phyloP scores from a whole-genome alignment of 352 stramenopile species.

The Blastocystis sp. region DNA sequence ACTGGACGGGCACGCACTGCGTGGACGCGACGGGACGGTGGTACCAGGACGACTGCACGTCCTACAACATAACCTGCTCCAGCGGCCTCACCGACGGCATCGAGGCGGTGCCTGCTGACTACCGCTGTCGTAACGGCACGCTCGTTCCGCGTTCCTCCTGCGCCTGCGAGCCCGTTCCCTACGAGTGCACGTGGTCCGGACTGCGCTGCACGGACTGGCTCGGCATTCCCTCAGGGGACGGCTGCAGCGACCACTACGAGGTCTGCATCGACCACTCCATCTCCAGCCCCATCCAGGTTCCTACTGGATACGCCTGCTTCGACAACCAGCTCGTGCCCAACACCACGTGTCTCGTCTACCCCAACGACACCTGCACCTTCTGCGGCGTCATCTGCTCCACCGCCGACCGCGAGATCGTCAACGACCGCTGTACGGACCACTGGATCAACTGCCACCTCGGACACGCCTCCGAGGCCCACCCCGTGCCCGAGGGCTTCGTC shows the following conservation, averaged over 20 bases:
- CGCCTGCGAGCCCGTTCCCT: slow-evolving; percentile 44
- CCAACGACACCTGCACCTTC: slow-evolving; percentile 48
- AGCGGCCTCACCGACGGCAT: slow-evolving; percentile 20
- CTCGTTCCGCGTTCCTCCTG: not conserved
- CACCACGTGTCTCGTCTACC: slow-evolving; percentile 10
- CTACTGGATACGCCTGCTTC: slow-evolving; percentile 7
- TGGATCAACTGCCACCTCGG: slow-evolving; percentile 36
- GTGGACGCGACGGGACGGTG: slow-evolving; percentile 24
- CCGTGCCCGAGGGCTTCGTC: slow-evolving; percentile 18
- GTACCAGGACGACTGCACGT: slow-evolving; percentile 46
- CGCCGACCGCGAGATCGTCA: slow-evolving; percentile 18
- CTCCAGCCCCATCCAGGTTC: slow-evolving; percentile 16
- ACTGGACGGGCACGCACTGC: slow-evolving; percentile 39
- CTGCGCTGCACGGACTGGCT: slow-evolving; percentile 53
- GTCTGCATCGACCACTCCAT: slow-evolving; percentile 51
- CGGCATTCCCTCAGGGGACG: slow-evolving; percentile 30
- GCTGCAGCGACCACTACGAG: slow-evolving; percentile 55
- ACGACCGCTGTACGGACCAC: slow-evolving; percentile 52
- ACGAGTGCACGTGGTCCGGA: slow-evolving; percentile 42
- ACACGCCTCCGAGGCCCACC: slow-evolving; percentile 1
- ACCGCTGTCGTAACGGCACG: slow-evolving; percentile 53
- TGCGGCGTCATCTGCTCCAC: slow-evolving; percentile 53
- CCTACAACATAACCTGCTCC: slow-evolving; percentile 13
- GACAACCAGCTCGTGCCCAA: slow-evolving; percentile 21
- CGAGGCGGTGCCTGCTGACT: not conserved